A percentile compares a stretch with the other conserved stretches of the same genome.
phyloP scores from a whole-genome alignment of 495 filamentous ascomycete species.

The Aspergillus hancockii region DNA sequence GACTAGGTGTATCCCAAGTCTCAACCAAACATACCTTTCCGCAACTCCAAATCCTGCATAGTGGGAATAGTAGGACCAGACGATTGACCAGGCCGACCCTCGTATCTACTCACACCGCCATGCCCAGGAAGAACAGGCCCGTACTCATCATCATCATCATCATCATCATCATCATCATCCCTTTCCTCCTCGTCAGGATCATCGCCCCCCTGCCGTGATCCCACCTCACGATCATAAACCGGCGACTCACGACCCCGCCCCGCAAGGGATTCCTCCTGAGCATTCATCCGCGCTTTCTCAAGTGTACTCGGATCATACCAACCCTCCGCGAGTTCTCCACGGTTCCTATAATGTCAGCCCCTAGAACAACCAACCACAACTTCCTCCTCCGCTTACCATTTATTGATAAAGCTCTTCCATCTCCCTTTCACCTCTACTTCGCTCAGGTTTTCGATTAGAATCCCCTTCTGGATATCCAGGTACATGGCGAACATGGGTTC shows the following conservation, averaged over 20 bases:
- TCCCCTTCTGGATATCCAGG: constrained; percentile 83
- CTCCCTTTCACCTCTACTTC: constrained; percentile 74
- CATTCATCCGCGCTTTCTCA: constrained; percentile 45
- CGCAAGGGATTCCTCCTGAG: constrained; percentile 12
- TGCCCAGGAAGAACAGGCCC: constrained; percentile 66
- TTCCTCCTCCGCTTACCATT: constrained; percentile 66
- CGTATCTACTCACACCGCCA: constrained; percentile 14
- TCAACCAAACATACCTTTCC: constrained; percentile 50
- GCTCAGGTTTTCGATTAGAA: constrained; percentile 62
- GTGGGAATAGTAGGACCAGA: constrained; percentile 75
- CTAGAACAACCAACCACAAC: not conserved
- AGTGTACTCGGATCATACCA: constrained; percentile 84
- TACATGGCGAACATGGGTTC: constrained; percentile 80
- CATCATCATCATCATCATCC: constrained; percentile 39
- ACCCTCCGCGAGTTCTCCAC: constrained; percentile 84
- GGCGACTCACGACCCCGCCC: constrained; percentile 25
- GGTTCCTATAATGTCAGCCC: constrained; percentile 64
- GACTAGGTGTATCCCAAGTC: not conserved
- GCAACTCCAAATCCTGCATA: constrained; percentile 70
- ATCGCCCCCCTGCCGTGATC: not conserved
- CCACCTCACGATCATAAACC: constrained; percentile 20
- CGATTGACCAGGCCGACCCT: constrained; percentile 18
- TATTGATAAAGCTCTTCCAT: constrained; percentile 90
- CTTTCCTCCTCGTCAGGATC: constrained; percentile 16
- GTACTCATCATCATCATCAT: constrained; percentile 64